Base-by-base conservation (phyloP, 176 grass and related monocot species). In the Eragrostis curvula region DNA sequence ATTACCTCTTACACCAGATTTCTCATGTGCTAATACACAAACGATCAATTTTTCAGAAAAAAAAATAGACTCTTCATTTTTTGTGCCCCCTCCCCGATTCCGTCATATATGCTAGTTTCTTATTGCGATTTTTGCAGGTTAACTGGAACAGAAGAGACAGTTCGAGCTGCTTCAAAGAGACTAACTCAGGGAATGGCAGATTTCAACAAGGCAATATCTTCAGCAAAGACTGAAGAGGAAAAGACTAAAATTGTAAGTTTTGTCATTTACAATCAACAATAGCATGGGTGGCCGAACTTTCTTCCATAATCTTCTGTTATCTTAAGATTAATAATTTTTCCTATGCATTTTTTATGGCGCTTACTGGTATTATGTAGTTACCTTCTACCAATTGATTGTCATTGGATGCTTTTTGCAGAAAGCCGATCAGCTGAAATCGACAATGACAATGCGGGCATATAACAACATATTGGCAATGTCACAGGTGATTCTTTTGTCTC, bases 391-490 rank as follows among this genome's bases (percentile, higher is more conserved):
- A 74, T 74, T 84, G 51, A 68, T 82, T 57, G 6, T 42, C 10
- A 46, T 90, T 78, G 21, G 9, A 52, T 63, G n/a, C 53, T 68
- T 75, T 85, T 57, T 90, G 82, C 87, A 99, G 97, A 99, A 90
- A 96, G 27, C 43, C 1, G 87, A 99, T 68, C 93, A 92, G 69
- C 97, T 96, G 59, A 92, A 91, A 87, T 85, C 89, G 30, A 92
- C 93, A 68, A 90, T 56, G 44, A 87, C 71, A 69, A 82, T 96
- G 79, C 81, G 87, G 58, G 85, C 92, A 46, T 99, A 92, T 75
- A 99, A 99, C 70, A 99, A 99, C 83, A 99, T 99, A 88, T 77
- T 99, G 85, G 74, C 91, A 79, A 90, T 99, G 93, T 56, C 85
- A 13, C 91, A 99, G 93, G 97, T 99, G 53, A 36, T 76, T 81